Base-by-base conservation (phyloP, 2,329 filamentous ascomycete species). In the Thermoascus crustaceus region DNA sequence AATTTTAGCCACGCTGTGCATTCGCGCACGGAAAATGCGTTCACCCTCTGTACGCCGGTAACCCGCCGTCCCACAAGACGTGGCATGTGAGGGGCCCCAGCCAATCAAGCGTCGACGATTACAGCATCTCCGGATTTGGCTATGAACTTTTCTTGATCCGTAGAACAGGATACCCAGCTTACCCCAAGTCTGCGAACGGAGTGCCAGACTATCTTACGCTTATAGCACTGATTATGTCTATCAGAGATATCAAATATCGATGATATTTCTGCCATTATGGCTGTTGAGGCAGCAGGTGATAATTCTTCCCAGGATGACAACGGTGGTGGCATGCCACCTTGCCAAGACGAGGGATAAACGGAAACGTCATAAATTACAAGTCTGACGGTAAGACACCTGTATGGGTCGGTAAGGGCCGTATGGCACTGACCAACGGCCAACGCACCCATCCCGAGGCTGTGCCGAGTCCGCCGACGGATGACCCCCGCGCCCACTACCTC, bases 291-390 rank as follows among this genome's bases (percentile, higher is more conserved):
- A 17, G 25, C 11, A 17, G 26, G 7, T 29, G 26, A 29, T 29
- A 16, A 14, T 9, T 29, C 26, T 29, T 21, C 27, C 31, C 25
- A 11, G 33, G 33, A 30, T 16, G 16, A 18, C 26, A 24, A 19
- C 23, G 14, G 18, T 14, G 30, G 4, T 20, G 4, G 19, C 30
- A 8, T 24, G 8, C 14, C 20, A 11, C 14, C 5, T 8, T 25
- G 21, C 26, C 30, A 31, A 24, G 16, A 20, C 10, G 16, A 23
- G 29, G 11, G 50, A 48, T 40, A 41, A 36, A 38, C 46, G 45
- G 40, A 43, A 49, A 52, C 52, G 51, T 55, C 52, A 54, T 55
- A 51, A 45, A 54, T 49, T 53, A 51, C 45, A 34, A 30, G 30
- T 29, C 29, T 29, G 19, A 24, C 34, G 34, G 41, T 26, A 40